Evolutionary conservation across 768 basidiomycete species (phyloP), one percentile per base, ranked within the genome.

Genomic region (Pholiota conissans): DNA sequence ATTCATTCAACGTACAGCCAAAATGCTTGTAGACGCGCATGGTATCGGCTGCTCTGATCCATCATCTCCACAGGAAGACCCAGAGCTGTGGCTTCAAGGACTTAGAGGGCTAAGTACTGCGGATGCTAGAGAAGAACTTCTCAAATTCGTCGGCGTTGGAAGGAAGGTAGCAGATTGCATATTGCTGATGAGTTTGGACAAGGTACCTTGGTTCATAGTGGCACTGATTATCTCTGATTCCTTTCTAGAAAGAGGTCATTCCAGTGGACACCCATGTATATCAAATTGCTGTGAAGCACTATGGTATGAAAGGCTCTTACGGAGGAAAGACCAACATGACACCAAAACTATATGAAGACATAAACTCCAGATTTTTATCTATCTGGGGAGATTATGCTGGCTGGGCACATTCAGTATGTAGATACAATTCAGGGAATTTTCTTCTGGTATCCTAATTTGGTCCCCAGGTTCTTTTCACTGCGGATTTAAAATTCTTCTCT

Each of bases 81-180:
- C 87, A 2, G 86, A 91, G 58, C 67, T 69, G 52, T 92, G 87
- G 83, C 77, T 94, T 2, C 58, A 66, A 53, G 72, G 76, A 6
- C 70, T 94, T 20, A 75, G 93, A 47, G 65, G 63, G 1, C 61
- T 68, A 56, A 71, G 67, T 22, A 88, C 88, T 0, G 69, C 71
- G 0, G 79, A 81, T 24, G 93, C 93, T 22, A 78, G 95, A 62
- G 79, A 82, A 40, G 86, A 90, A 61, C 77, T 99, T 22, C 74
- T 96, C 32, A 86, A 83, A 66, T 85, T 98, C 55, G 80, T 90
- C 42, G 97, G 97, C 0, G 96, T 99, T 0, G 97, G 97, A 5
- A 81, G 93, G 32, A 99, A 99, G 69, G 97, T 99, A 0, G 96
- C 96, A 2, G 97, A 99, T 67, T 99, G 97, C 65, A 76, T 97